A percentile compares a stretch with the other conserved stretches of the same genome.
phyloP scores from a whole-genome alignment of 2,329 filamentous ascomycete species.

The Ophiostoma sp. region DNA sequence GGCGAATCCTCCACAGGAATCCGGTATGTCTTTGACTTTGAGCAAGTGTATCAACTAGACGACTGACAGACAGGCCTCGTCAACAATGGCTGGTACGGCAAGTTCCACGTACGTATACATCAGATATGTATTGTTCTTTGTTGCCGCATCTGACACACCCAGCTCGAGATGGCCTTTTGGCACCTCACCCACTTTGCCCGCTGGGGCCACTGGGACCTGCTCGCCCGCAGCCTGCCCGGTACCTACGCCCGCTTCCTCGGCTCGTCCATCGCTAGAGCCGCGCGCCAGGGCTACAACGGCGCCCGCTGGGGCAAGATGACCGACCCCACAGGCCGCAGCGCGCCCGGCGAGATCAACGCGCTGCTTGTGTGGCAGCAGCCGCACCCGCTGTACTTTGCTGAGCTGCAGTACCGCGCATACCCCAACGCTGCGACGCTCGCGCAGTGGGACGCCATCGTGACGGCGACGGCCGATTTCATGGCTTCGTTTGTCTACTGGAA shows the following conservation, averaged over 20 bases:
- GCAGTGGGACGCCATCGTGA: neutral
- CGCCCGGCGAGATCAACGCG: conserved; percentile 57
- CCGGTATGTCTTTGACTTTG: neutral
- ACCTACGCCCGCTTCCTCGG: neutral
- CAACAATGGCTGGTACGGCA: conserved; percentile 51
- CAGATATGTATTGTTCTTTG: no score
- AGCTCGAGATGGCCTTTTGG: conserved; percentile 52
- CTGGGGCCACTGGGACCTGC: conserved; percentile 43
- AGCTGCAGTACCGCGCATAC: conserved; percentile 48
- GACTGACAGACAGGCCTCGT: conserved; percentile 39
- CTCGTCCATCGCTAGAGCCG: neutral
- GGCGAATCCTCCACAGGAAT: neutral
- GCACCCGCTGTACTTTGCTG: conserved; percentile 56
- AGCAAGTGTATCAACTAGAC: neutral
- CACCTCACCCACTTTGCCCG: conserved; percentile 47
- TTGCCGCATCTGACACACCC: no score
- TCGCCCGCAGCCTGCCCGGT: neutral
- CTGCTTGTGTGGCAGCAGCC: conserved; percentile 60
- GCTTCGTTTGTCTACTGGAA: neutral
- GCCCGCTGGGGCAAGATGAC: neutral
- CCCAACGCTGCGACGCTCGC: neutral
- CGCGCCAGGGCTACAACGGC: neutral
- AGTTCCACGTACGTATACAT: conserved; percentile 31
- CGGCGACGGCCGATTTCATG: neutral
- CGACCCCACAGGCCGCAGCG: conserved; percentile 38